Evolutionary conservation across 177 flowering plant genomes (phyloP).

Genomic region (Vitis hybrid): DNA sequence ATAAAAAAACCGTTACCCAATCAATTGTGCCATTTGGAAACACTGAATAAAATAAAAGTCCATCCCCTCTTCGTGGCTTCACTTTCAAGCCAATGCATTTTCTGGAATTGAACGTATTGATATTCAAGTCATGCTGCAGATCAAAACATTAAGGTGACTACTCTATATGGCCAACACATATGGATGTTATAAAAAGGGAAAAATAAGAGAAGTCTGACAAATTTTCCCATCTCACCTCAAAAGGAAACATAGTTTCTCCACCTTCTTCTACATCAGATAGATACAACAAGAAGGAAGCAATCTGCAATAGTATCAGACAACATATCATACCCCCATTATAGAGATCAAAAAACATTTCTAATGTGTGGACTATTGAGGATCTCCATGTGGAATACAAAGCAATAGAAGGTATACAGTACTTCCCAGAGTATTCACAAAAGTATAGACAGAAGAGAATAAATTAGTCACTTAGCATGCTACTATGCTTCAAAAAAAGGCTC

Average conservation of each 20-base stretch:
- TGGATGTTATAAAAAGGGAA: background rate
- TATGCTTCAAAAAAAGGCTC: background rate
- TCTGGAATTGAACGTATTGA: conserved; percentile 39
- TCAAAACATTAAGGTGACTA: conserved; percentile 1
- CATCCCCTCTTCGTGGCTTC: conserved; percentile 82
- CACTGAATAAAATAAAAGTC: conserved; percentile 75
- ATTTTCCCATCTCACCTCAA: conserved; percentile 47
- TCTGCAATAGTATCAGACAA: conserved; percentile 30
- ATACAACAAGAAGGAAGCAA: conserved; percentile 87
- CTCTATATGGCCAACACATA: background rate
- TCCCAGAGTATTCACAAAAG: background rate
- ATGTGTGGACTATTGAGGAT: too few relatives aligned
- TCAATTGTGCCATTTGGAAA: conserved; percentile 82
- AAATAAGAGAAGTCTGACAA: background rate
- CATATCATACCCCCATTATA: too few relatives aligned
- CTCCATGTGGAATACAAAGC: background rate
- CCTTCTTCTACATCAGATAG: conserved; percentile 88
- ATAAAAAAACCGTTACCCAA: conserved; percentile 32
- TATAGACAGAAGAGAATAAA: background rate
- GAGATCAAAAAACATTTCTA: background rate
- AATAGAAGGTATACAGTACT: background rate
- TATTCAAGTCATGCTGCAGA: conserved; percentile 58
- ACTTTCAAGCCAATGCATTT: conserved; percentile 77
- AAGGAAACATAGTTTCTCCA: conserved; percentile 95
- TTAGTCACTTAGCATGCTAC: too few relatives aligned